These are phyloP conservation scores for Crithidia fasciculata DNA, from an alignment of 208 protist species.

Conservation along the genomic window DNA sequence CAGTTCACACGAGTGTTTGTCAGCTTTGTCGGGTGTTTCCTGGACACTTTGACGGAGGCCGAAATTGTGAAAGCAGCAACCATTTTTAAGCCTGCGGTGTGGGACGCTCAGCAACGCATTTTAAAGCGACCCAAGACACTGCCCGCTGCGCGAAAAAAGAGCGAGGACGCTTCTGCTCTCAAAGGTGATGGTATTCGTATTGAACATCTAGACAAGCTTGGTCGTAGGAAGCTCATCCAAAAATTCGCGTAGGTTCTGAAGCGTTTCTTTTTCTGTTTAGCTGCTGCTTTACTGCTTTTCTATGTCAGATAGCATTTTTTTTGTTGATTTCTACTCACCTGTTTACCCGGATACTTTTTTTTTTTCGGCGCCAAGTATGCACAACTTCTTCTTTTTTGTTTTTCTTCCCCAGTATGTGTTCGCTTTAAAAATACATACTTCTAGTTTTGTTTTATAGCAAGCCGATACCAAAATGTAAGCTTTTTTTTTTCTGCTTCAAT, in stretches of 20 bases:
- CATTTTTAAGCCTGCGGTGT: slow-evolving; percentile 69
- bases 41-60: slow-evolving; percentile 76
- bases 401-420: background rate
- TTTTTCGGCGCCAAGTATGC: background rate
- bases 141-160: slow-evolving; percentile 18
- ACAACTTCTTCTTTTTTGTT: background rate
- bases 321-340: background rate
- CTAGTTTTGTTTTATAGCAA: background rate
- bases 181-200: slow-evolving; percentile 71
- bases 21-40: slow-evolving; percentile 55
- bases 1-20: slow-evolving; percentile 58
- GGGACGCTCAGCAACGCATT: slow-evolving; percentile 63
- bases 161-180: slow-evolving; percentile 13
- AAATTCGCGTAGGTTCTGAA: slow-evolving; percentile 18
- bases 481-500: background rate
- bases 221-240: slow-evolving; percentile 46
- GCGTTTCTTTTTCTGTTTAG: background rate
- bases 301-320: background rate
- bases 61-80: slow-evolving; percentile 51
- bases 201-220: slow-evolving; percentile 78
- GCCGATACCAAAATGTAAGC: background rate
- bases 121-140: slow-evolving; percentile 38
- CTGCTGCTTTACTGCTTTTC: background rate
- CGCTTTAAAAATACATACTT: background rate
- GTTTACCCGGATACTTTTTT: background rate